These are phyloP conservation scores for Bjerkandera adusta DNA, from an alignment of 1,284 basidiomycete genomes.

Conservation along the genomic window DNA sequence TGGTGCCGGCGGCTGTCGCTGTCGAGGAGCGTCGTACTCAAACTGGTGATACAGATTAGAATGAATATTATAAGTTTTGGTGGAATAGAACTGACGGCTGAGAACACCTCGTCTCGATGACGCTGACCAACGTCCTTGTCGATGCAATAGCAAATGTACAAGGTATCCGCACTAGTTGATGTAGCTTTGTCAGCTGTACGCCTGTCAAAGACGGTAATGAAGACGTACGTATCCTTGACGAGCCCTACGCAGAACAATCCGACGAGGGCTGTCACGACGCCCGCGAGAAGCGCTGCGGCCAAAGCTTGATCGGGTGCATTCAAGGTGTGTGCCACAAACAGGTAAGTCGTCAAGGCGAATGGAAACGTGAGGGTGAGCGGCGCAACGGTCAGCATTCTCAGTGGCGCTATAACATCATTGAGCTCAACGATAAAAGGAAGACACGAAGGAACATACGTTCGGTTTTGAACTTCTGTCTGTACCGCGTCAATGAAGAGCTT, in stretches of 20 bases:
- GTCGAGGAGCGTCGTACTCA: slow-evolving; percentile 41
- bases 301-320: slow-evolving; percentile 77
- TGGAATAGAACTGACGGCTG: slow-evolving; percentile 50
- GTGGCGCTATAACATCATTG: slow-evolving; percentile 45
- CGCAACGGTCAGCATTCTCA: slow-evolving; percentile 76
- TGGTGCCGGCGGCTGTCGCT: slow-evolving; percentile 2
- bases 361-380: slow-evolving; percentile 80
- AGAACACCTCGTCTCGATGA: slow-evolving; percentile 66
- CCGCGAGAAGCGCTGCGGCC: slow-evolving; percentile 75
- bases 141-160: slow-evolving; percentile 89
- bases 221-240: slow-evolving; percentile 70
- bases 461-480: slow-evolving; percentile 47
- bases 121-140: slow-evolving; percentile 71
- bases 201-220: neutral
- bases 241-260: slow-evolving; percentile 82
- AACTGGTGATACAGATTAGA: slow-evolving; percentile 28
- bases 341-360: slow-evolving; percentile 79
- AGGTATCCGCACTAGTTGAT: slow-evolving; percentile 61
- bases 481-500: slow-evolving; percentile 34
- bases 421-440: neutral
- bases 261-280: slow-evolving; percentile 78
- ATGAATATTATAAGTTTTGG: neutral
- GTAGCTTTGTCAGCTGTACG: too few species aligned
- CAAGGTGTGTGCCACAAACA: slow-evolving; percentile 86
- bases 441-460: slow-evolving; percentile 46